Conservation (phyloP, 176 grass and related monocot genomes). For the Cymbopogon citratus region DNA sequence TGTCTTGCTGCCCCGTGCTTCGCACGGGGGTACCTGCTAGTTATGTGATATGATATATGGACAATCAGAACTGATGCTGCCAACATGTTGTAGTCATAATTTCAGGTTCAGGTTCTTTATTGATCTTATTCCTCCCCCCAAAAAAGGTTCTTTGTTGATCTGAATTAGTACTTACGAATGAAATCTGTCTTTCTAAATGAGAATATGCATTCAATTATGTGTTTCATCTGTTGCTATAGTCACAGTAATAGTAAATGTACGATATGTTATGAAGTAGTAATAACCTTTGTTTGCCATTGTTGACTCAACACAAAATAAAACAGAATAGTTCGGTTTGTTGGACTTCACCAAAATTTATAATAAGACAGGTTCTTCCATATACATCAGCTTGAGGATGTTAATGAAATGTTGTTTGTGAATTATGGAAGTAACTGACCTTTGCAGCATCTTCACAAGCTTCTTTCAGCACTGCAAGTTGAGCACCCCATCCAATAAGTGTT, state of each 20-base stretch:
- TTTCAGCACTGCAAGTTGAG: constrained; percentile 80
- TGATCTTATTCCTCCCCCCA: no score
- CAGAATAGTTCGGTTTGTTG: not conserved
- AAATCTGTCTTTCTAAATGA: not conserved
- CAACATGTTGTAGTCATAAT: no score
- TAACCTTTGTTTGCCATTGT: not conserved
- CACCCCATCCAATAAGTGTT: constrained; percentile 92
- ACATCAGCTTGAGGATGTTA: not conserved
- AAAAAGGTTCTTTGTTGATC: no score
- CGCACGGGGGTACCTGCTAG: no score
- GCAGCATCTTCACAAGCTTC: constrained; percentile 82
- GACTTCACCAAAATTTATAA: not conserved
- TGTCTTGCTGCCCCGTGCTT: no score
- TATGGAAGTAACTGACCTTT: constrained; percentile 42
- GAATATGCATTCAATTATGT: not conserved
- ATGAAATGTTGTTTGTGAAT: not conserved
- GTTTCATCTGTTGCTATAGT: not conserved
- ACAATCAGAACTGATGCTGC: no score
- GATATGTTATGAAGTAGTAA: not conserved
- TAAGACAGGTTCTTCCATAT: not conserved
- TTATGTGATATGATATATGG: no score
- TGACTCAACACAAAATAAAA: not conserved
- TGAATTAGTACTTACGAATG: no score
- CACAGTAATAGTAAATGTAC: not conserved
- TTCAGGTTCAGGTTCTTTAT: no score